Conservation (phyloP, 257 asterid genomes). For the Scutellaria barbata region DNA sequence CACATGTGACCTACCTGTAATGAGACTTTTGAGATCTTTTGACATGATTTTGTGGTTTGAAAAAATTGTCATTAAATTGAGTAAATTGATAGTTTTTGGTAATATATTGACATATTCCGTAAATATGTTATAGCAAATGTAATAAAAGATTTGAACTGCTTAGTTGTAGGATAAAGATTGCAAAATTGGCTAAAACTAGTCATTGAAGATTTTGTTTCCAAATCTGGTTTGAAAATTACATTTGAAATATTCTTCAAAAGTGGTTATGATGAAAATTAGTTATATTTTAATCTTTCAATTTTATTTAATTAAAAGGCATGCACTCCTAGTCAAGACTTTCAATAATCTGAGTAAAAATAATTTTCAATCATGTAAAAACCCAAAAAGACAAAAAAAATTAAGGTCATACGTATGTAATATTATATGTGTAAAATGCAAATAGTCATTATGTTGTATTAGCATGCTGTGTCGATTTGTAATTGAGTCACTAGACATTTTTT, state of each 20-base stretch:
- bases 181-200: no score
- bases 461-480: conserved; percentile 33
- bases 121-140: no score
- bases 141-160: no score
- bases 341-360: background rate
- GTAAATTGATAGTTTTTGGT: no score
- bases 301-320: background rate
- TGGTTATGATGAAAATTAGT: background rate
- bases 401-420: background rate
- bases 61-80: no score
- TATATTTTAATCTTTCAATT: background rate
- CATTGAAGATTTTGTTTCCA: no score
- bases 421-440: background rate
- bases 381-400: background rate
- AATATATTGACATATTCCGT: no score
- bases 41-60: no score
- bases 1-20: no score
- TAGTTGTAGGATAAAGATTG: no score
- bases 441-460: conserved; percentile 30
- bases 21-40: no score
- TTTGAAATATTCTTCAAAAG: background rate
- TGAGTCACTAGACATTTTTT: background rate
- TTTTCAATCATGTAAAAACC: conserved; percentile 11
- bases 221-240: no score
- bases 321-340: conserved; percentile 1